Evolutionary conservation across 805 yeast genomes (phyloP), one percentile per base, ranked within the genome.

Genomic region (Candida stauntonica): DNA sequence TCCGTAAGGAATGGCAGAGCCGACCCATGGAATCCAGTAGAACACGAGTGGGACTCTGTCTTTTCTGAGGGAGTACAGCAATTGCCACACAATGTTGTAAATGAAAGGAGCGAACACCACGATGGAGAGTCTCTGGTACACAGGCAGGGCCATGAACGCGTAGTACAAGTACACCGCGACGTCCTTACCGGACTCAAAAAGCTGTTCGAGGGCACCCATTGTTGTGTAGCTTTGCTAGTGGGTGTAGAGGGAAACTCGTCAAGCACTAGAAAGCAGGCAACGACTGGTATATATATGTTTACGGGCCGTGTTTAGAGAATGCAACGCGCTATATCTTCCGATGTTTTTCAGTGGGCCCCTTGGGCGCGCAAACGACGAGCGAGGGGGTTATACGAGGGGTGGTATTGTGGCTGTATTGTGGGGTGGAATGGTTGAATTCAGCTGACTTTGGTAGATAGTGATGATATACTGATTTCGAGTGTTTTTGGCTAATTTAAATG

Each of bases 11-110:
- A 85, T 75, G 28, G 97, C 94, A 26, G 93, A 81, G 33, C 99
- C 99, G 31, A 91, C 68, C 95, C 97, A 88, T 21, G 99, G 99
- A 44, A 93, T 70, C 83, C 88, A 81, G 67, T 93, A 81, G 56
- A 85, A 86, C 3, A 87, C 98, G 48, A 91, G 58, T 3, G 99
- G 99, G 9, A 79, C 95, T 39, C 95, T 71, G 63, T 87, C 95
- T 40, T 67, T 78, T 63, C 91, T 72, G 35, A 83, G 60, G n/a
- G 86, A 77, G 60, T 81, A 81, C 12, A 75, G 53, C 3, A 81
- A 62, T 61, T 84, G 93, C 81, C 81, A 82, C 17, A 71, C 52
- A 24, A 81, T 55, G 49, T 77, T 75, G 63, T 80, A 81, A 20
- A 81, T 48, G 55, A 84, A 79, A 12, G 93, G 93, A 11, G 62